A percentile compares a stretch with the other conserved stretches of the same genome.
Evolutionary conservation across 148 eudicot genomes (phyloP).

Genomic region (Persicaria maculosa): DNA sequence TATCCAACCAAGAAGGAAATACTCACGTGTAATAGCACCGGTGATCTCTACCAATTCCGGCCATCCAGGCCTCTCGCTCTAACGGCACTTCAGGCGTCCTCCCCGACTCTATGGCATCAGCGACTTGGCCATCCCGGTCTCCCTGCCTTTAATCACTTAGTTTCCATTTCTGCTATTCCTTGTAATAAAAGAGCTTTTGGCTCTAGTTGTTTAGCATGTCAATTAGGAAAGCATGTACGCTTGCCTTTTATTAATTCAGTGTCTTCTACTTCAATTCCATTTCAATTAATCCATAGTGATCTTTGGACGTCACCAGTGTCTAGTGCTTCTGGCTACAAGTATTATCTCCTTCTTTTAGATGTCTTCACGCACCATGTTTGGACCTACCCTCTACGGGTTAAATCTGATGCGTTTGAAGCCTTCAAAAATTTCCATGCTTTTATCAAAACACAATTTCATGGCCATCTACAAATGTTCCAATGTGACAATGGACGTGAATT

Average conservation of each 20-base stretch:
- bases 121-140: background rate
- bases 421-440: background rate
- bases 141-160: background rate
- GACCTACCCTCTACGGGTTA: background rate
- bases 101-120: background rate
- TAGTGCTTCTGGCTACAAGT: background rate
- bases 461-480: background rate
- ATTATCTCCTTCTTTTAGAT: constrained; percentile 1
- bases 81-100: background rate
- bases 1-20: background rate
- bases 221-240: background rate
- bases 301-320: background rate
- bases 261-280: background rate
- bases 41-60: background rate
- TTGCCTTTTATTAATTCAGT: background rate
- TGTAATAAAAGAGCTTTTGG: background rate
- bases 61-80: background rate
- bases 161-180: background rate
- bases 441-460: background rate
- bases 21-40: background rate
- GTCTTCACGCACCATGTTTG: background rate
- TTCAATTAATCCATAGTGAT: background rate
- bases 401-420: background rate
- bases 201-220: background rate
- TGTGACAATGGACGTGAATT: background rate